Evolutionary conservation across 2,329 filamentous ascomycete genomes (phyloP).

Genomic region (Colletotrichum spaethianum): DNA sequence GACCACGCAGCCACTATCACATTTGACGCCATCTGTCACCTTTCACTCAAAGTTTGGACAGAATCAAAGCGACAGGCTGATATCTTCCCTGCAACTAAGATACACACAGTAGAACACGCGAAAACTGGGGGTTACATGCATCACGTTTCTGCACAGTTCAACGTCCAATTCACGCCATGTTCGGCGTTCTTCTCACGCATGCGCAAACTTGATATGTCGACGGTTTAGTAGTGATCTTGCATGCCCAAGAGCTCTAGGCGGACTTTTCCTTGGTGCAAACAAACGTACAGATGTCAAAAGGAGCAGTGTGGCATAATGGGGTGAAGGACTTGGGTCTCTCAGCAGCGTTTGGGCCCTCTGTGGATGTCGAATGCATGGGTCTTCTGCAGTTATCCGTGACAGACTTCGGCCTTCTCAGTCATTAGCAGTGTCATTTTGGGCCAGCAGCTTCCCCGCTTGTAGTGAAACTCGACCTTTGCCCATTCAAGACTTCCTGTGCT

Average conservation of each 20-base stretch:
- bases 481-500: too few relatives aligned
- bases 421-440: too few relatives aligned
- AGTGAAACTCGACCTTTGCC: neutral
- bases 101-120: too few relatives aligned
- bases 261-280: neutral
- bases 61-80: too few relatives aligned
- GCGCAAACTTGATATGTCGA: neutral
- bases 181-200: too few relatives aligned
- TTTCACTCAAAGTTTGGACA: neutral
- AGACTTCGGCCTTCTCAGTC: neutral
- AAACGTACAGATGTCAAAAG: neutral
- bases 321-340: neutral
- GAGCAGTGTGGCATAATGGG: neutral
- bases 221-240: neutral
- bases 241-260: neutral
- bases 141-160: neutral
- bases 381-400: neutral
- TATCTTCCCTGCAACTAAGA: too few relatives aligned
- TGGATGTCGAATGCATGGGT: neutral
- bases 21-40: neutral
- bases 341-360: neutral
- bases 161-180: neutral
- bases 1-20: neutral
- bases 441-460: neutral
- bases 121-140: too few relatives aligned